Evolutionary conservation across 1,139 yeast species (phyloP), one percentile per base, ranked within the genome.

Genomic region (Suhomyces kunorum): DNA sequence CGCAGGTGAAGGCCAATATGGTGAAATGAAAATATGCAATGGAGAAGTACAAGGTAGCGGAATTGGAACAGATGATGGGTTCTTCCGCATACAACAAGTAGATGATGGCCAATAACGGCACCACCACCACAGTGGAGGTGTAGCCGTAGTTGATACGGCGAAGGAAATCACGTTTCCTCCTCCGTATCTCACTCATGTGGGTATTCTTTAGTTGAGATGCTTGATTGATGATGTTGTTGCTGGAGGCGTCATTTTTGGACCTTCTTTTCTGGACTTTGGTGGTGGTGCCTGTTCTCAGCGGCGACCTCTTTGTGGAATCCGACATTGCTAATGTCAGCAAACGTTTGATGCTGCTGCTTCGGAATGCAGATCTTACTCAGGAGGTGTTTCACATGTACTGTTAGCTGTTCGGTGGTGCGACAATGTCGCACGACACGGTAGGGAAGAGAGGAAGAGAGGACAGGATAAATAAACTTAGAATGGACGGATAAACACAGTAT

Each of bases 1-100:
- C 83, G 4, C 74, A 64, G 32, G 75, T 71, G 37, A 78, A 63
- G 6, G 76, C 64, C 6, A 76, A 51, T 22, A 70, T 53, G 3
- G 81, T 68, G 12, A 71, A 35, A 25, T 62, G 45, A 52, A 73
- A 75, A 50, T 74, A 73, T 19, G 59, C 45, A 2, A 66, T 30
- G 6, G 68, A 50, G 38, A 74, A 66, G 44, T 58, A 53, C 19
- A 63, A 33, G 27, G 75, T 66, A 30, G 47, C 51, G 3, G 48
- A 27, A 33, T 66, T 65, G 8, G 32, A 32, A 6, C 61, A 61
- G 6, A 63, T 35, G 9, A 64, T 13, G 40, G 39, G 16, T 32
- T 45, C 34, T 27, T 48, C 40, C 29, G 29, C 32, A 22, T 46
- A 43, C 17, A 53, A 32, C 30, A 55, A 36, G 45, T 51, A 58